Evolutionary conservation across 2,329 filamentous ascomycete genomes (phyloP), one percentile per base, ranked within the genome.

Genomic region (Trichocomaceae sp.): DNA sequence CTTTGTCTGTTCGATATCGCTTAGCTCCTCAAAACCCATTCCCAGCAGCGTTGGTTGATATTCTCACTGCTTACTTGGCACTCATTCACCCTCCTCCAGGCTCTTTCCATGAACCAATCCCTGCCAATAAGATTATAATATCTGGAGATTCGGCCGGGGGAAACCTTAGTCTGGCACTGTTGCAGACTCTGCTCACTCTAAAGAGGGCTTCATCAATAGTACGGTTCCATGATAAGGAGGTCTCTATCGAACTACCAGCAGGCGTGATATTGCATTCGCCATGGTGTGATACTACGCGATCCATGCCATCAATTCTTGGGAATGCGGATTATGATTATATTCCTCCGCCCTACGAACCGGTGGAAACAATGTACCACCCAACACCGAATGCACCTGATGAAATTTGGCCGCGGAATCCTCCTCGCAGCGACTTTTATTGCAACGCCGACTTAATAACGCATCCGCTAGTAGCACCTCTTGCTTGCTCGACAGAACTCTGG

Each of bases 1-100:
- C 67, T 22, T 65, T 77, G 31, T 76, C 73, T 10, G 71, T 78
- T 22, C 68, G 73, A 47, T 77, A 77, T 59, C 70, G 76, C 50
- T 68, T 77, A 6, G 75, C 75, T 2, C 76, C 76, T 15, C 73
- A 77, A 50, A 64, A 75, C 42, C 72, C 76, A 9, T 78, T 77
- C 58, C 76, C 75, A 15, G 68, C 74, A 4, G 72, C 73, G 2
- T 61, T 78, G 5, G 66, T 77, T 41, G 76, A 78, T 60, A 69
- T 71, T 23, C 62, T 78, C n/a, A 64, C 72, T 13, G 70, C 73
- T n/a, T 78, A 78, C 56, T 65, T 78, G 2, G 74, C 71, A 26
- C 69, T 78, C 26, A 64, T 77, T 6, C 68, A 72, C 12, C 76
- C 75, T 10, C 74, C 75, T 0, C 62, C 67, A 12, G 72, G 71